Conservation (phyloP, 2,329 filamentous ascomycete species). For the Cryphonectria nitschkei region DNA sequence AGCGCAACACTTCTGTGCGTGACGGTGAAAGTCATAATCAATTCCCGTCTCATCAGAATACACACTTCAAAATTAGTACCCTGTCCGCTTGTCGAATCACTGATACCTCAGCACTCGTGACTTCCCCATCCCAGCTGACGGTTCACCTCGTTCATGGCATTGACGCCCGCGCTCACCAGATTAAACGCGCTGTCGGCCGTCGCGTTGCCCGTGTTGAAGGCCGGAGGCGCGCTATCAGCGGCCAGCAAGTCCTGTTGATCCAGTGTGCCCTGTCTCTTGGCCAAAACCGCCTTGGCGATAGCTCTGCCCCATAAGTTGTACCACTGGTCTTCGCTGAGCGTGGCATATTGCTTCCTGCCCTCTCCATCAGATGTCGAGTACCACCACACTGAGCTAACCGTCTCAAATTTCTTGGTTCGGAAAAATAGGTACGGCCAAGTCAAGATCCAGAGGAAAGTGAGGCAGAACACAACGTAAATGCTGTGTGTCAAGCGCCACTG, state of each 20-base stretch:
- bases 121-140: constrained; percentile 58
- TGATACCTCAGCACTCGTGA: constrained; percentile 29
- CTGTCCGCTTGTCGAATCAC: not conserved
- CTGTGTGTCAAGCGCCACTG: constrained; percentile 66
- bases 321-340: constrained; percentile 62
- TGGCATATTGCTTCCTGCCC: constrained; percentile 53
- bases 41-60: too few species aligned
- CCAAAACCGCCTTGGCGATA: constrained; percentile 62
- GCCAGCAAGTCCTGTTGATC: constrained; percentile 59
- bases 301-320: constrained; percentile 65
- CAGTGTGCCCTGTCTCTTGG: constrained; percentile 58
- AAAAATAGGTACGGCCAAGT: constrained; percentile 73
- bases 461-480: constrained; percentile 66
- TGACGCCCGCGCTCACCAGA: constrained; percentile 52
- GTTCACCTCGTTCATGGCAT: constrained; percentile 57
- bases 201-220: constrained; percentile 44
- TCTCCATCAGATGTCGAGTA: constrained; percentile 47
- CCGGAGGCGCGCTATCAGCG: constrained; percentile 44
- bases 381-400: constrained; percentile 64
- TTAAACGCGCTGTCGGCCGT: constrained; percentile 45
- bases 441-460: constrained; percentile 70
- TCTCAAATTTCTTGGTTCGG: constrained; percentile 68
- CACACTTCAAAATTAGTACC: not conserved
- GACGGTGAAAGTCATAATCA: too few species aligned
- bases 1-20: too few species aligned